Base-by-base conservation (phyloP, 495 filamentous ascomycete genomes). In the Aspergillus biplanus region DNA sequence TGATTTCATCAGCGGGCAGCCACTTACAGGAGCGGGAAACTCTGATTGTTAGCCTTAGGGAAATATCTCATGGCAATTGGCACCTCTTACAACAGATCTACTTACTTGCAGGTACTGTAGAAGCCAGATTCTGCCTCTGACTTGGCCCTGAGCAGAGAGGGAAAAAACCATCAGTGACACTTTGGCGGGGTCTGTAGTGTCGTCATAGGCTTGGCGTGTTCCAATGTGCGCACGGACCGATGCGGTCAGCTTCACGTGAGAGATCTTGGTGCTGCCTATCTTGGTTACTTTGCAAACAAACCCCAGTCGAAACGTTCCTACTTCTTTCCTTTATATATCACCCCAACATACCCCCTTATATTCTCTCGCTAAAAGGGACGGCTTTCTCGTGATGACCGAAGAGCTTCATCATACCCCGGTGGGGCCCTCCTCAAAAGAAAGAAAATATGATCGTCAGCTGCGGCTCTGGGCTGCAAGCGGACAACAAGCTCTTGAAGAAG, bases 371-470 rank as follows among this genome's bases (percentile, higher is more conserved):
- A 16, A 15, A 21, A 16, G 12, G 33, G 34, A 60, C 65, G 18
- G 18, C 11, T n/a, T 31, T 66, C 58, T 63, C 53, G 18, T 0
- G 27, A 81, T 81, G 79, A 67, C 76, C 12, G 72, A 73, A 48
- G 68, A 73, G 3, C 78, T 81, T 70, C 74, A 74, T 50, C 71
- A 68, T 42, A 64, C 72, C 64, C 65, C 78, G 35, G 67, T 68
- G 16, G 88, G 85, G 34, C 92, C 92, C 37, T 88, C 89, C 49
- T 91, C 92, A 39, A 95, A 94, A 74, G 92, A 96, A 73, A 91
- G 89, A 75, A 95, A 92, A 72, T 99, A 99, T 79, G 95, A 99
- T 72, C 87, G 95, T 27, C 95, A 99, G 71, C 86, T 99, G 31
- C 90, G 96, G 34, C 78, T 99, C 32, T 99, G 95, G 95, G 95